phyloP scores from a whole-genome alignment of 2,329 filamentous ascomycete species.

The Aphanocladium album region DNA sequence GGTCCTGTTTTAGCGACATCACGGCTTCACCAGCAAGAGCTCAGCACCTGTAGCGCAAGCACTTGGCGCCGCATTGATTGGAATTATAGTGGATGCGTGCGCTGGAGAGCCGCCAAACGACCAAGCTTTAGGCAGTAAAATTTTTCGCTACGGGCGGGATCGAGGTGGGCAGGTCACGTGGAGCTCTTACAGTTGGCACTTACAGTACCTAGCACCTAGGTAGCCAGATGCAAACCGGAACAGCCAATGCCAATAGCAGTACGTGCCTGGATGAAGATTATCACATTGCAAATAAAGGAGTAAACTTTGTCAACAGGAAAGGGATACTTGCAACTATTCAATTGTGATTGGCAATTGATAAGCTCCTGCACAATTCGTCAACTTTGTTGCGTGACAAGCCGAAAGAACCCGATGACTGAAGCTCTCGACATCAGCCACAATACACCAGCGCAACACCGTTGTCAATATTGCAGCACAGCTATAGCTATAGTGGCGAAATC shows the following conservation, averaged over 20 bases:
- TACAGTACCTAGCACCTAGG: too few species aligned
- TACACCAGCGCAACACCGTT: neutral
- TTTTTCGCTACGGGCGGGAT: neutral
- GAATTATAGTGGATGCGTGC: neutral
- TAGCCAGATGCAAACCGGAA: too few species aligned
- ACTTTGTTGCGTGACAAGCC: neutral
- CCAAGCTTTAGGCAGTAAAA: neutral
- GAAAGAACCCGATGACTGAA: slow-evolving; percentile 7
- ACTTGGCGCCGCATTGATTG: neutral
- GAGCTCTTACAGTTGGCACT: neutral
- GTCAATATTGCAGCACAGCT: neutral
- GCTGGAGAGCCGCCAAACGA: neutral
- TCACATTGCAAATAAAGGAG: too few species aligned
- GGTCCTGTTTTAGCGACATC: neutral
- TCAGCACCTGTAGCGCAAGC: neutral
- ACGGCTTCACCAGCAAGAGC: neutral
- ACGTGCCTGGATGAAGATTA: too few species aligned
- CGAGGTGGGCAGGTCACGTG: slow-evolving; percentile 2
- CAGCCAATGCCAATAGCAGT: too few species aligned
- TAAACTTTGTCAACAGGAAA: too few species aligned
- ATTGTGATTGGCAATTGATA: neutral
- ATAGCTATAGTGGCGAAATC: slow-evolving; percentile 1
- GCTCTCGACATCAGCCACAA: neutral
- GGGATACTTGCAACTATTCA: neutral
- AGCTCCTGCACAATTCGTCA: neutral